Evolutionary conservation across 176 grass and related monocot genomes (phyloP).

Genomic region (Lolium multiflorum): DNA sequence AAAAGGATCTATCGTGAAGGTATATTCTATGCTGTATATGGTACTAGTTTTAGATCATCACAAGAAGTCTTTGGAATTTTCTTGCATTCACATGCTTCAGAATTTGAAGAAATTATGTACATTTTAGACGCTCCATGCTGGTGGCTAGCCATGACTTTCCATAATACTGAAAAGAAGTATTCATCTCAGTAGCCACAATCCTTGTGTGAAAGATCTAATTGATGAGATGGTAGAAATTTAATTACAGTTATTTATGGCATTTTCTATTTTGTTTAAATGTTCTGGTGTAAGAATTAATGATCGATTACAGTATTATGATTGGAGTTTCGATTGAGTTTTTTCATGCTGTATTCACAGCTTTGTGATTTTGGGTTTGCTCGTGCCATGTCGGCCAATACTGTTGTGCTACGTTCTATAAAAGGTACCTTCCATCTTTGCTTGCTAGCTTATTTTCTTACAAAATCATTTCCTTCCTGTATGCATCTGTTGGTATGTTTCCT

Average conservation of each 20-base stretch:
- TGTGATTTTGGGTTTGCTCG: constrained; percentile 99
- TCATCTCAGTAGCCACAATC: background rate
- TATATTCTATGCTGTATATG: constrained; percentile 38
- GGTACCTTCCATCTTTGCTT: constrained; percentile 50
- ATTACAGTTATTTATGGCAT: background rate
- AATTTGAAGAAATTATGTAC: background rate
- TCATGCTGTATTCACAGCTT: constrained; percentile 64
- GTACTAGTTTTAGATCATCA: background rate
- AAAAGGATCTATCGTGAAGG: constrained; percentile 93
- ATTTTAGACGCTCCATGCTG: background rate
- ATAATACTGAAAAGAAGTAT: constrained; percentile 2
- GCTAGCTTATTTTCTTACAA: background rate
- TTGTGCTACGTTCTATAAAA: constrained; percentile 96
- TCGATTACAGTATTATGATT: constrained; percentile 34
- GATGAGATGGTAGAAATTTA: background rate
- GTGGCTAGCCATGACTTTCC: background rate
- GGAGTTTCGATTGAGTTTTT: constrained; percentile 2
- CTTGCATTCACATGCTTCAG: background rate
- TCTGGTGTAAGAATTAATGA: constrained; percentile 27
- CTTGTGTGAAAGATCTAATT: background rate
- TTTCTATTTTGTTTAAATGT: constrained; percentile 20
- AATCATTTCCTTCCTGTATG: constrained; percentile 25
- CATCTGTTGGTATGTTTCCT: constrained; percentile 5
- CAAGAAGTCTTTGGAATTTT: background rate
- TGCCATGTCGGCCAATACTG: constrained; percentile 97